Percentiles rank a stretch among this genome's conserved stretches.
Evolutionary conservation across 306 rosid genomes (phyloP).

Genomic region (Astragalus membranaceus): DNA sequence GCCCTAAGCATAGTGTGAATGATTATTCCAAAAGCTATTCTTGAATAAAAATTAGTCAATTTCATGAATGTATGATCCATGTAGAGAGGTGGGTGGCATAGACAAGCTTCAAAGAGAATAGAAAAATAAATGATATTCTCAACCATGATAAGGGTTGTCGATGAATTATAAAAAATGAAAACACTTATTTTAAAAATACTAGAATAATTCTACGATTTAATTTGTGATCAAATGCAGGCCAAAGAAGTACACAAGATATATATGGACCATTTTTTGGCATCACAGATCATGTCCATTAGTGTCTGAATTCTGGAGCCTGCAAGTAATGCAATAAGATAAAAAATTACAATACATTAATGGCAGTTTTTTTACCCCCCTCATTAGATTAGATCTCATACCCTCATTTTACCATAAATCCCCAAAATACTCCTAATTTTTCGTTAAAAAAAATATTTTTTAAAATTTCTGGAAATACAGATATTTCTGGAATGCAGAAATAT

Average conservation of each 20-base stretch:
- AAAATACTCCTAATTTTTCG: too few species aligned
- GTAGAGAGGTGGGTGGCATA: constrained; percentile 19
- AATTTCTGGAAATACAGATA: too few species aligned
- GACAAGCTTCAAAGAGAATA: constrained; percentile 7
- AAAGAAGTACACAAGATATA: constrained; percentile 12
- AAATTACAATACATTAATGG: too few species aligned
- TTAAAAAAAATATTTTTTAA: too few species aligned
- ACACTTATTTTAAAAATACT: neutral
- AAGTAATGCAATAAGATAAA: neutral
- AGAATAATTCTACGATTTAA: constrained; percentile 16
- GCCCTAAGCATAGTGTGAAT: constrained; percentile 12
- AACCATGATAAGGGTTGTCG: constrained; percentile 20
- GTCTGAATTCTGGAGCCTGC: constrained; percentile 17
- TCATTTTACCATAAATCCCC: too few species aligned
- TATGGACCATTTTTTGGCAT: constrained; percentile 20
- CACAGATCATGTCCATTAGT: constrained; percentile 31
- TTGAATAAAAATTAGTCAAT: constrained; percentile 26
- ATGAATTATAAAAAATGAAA: neutral
- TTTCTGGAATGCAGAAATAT: too few species aligned
- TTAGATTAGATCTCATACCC: too few species aligned
- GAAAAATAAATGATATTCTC: neutral
- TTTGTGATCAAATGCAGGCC: constrained; percentile 35
- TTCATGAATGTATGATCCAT: constrained; percentile 8
- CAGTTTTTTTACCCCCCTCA: too few species aligned
- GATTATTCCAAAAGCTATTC: constrained; percentile 14